These are phyloP conservation scores for Cyclotella atomus DNA, from an alignment of 108 stramenopile genomes.

Conservation along the genomic window DNA sequence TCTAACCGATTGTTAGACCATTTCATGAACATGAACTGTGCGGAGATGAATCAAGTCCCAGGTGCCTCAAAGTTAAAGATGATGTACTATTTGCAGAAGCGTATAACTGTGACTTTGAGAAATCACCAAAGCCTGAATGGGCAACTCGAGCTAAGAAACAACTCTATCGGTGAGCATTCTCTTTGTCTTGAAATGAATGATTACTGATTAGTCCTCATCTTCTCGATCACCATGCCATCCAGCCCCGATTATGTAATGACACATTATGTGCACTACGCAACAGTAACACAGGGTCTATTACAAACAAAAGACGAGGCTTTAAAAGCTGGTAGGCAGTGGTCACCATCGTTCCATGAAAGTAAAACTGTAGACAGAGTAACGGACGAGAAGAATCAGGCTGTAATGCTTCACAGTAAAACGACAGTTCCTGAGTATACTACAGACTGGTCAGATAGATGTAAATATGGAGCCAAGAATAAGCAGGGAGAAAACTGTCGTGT, in stretches of 20 bases:
- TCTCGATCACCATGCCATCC: not conserved
- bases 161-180: slow-evolving; percentile 53
- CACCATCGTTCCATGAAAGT: slow-evolving; percentile 27
- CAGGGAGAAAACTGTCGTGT: slow-evolving; percentile 58
- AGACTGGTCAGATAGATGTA: slow-evolving; percentile 53
- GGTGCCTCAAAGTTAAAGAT: slow-evolving; percentile 43
- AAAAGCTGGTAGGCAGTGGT: slow-evolving; percentile 24
- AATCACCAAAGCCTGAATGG: slow-evolving; percentile 67
- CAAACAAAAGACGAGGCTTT: slow-evolving; percentile 43
- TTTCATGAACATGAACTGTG: slow-evolving; percentile 45
- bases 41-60: slow-evolving; percentile 40
- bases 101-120: slow-evolving; percentile 77
- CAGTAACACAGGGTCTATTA: slow-evolving; percentile 60
- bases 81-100: slow-evolving; percentile 58
- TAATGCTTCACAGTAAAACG: slow-evolving; percentile 84
- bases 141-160: slow-evolving; percentile 80
- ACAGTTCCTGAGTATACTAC: slow-evolving; percentile 46
- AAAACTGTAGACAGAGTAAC: slow-evolving; percentile 16
- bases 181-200: not conserved
- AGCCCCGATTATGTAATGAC: slow-evolving; percentile 64
- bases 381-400: slow-evolving; percentile 75
- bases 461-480: slow-evolving; percentile 24
- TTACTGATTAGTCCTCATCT: not conserved
- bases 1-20: slow-evolving; percentile 15
- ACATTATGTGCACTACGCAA: slow-evolving; percentile 87